phyloP scores from a whole-genome alignment of 208 protist genomes.

The Herpetomonas tarakana region DNA sequence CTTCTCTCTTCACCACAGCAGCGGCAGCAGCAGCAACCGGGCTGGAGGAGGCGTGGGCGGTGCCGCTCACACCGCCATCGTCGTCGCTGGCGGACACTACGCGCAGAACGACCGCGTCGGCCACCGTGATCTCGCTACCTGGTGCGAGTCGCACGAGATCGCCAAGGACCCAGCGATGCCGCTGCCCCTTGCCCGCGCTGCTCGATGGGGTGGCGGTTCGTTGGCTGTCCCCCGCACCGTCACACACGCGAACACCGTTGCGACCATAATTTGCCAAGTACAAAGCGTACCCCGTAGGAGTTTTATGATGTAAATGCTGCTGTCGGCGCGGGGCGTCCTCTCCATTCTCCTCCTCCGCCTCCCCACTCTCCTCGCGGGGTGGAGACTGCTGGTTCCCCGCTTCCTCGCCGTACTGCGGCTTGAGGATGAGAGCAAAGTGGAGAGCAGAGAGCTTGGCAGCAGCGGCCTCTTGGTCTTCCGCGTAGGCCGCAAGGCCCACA shows the following conservation, averaged over 20 bases:
- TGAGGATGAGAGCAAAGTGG: constrained; percentile 57
- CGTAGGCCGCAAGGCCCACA: constrained; percentile 38
- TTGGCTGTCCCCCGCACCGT: constrained; percentile 14
- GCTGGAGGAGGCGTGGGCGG: too few species aligned
- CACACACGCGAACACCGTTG: constrained; percentile 56
- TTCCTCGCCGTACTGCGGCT: constrained; percentile 27
- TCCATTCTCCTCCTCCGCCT: constrained; percentile 4
- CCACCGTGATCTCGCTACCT: not conserved
- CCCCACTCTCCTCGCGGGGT: constrained; percentile 5
- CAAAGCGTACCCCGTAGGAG: constrained; percentile 29
- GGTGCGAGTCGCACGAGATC: not conserved
- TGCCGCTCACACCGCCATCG: too few species aligned
- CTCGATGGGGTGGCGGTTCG: constrained; percentile 11
- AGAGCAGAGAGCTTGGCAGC: constrained; percentile 40
- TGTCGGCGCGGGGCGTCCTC: not conserved
- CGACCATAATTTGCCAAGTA: constrained; percentile 72
- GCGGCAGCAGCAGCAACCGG: too few species aligned
- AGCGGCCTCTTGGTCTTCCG: constrained; percentile 30
- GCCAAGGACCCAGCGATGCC: not conserved
- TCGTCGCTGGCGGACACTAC: not conserved
- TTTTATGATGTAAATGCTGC: constrained; percentile 22
- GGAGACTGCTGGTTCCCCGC: too few species aligned
- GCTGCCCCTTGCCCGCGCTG: too few species aligned
- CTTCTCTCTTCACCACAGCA: too few species aligned
- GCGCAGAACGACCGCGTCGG: not conserved